A percentile compares a stretch with the other conserved stretches of the same genome.
These are phyloP conservation scores for Pholiota molesta DNA, from an alignment of 768 basidiomycete genomes.

Conservation along the genomic window DNA sequence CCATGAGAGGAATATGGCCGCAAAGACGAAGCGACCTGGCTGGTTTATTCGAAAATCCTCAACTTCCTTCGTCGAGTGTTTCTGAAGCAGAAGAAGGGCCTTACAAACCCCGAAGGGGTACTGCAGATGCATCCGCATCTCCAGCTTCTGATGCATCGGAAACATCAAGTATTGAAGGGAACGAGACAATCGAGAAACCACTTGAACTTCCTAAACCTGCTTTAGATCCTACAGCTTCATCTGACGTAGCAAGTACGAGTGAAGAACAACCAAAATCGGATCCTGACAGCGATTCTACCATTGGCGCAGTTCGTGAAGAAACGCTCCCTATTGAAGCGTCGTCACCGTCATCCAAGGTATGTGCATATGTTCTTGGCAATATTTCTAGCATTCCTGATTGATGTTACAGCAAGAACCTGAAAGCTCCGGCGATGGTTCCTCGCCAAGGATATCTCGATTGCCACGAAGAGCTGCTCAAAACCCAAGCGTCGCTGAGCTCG, in stretches of 20 bases:
- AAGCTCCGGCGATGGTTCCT: constrained; percentile 25
- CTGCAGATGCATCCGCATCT: constrained; percentile 52
- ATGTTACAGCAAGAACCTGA: constrained; percentile 21
- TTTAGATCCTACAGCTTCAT: constrained; percentile 8
- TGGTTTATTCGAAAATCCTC: constrained; percentile 53
- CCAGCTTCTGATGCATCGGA: constrained; percentile 79
- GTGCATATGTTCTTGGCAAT: constrained; percentile 12
- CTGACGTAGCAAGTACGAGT: constrained; percentile 16
- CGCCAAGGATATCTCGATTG: constrained; percentile 54
- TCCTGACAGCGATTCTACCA: constrained; percentile 84
- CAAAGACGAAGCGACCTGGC: constrained; percentile 58
- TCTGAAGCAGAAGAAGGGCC: constrained; percentile 76
- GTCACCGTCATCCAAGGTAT: constrained; percentile 28
- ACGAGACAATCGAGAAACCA: constrained; percentile 15
- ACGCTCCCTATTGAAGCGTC: constrained; percentile 9
- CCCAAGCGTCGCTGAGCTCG: constrained; percentile 81
- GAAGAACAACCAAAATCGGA: constrained; percentile 49
- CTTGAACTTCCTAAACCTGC: constrained; percentile 9
- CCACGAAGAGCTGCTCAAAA: constrained; percentile 61
- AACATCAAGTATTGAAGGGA: constrained; percentile 32
- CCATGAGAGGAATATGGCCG: constrained; percentile 76
- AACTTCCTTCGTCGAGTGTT: constrained; percentile 64
- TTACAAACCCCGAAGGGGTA: constrained; percentile 47
- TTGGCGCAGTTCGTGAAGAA: constrained; percentile 52
- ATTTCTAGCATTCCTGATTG: not conserved